Conservation (phyloP, 2,329 filamentous ascomycete genomes). For the Acephala macrosclerotiorum region DNA sequence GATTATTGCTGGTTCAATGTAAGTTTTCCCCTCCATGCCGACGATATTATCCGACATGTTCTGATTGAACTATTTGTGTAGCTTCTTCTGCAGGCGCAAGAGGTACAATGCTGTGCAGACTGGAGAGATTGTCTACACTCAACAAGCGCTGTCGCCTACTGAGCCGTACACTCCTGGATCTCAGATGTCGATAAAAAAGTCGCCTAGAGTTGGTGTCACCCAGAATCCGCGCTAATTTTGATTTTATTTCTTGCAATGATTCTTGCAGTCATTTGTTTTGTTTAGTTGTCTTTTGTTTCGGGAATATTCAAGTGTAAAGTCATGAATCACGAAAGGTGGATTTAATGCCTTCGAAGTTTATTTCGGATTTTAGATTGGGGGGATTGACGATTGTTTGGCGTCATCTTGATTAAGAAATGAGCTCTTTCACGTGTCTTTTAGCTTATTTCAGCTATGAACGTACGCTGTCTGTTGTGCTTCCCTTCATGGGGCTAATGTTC, state of each 20-base stretch:
- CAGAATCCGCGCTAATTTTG: neutral
- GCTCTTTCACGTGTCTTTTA: too few species aligned
- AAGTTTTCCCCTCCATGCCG: slow-evolving; percentile 23
- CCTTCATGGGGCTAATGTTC: too few species aligned
- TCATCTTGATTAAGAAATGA: too few species aligned
- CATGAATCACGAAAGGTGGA: too few species aligned
- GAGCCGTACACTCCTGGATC: neutral
- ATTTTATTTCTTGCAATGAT: neutral
- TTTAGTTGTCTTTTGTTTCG: neutral
- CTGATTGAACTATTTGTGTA: neutral
- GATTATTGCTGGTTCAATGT: slow-evolving; percentile 36
- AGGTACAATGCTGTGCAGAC: neutral
- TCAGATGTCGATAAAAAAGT: slow-evolving; percentile 4
- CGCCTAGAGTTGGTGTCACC: neutral
- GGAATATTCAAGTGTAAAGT: too few species aligned
- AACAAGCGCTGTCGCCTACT: neutral
- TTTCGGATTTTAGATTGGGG: too few species aligned
- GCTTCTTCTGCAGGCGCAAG: slow-evolving; percentile 3
- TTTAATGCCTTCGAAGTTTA: too few species aligned
- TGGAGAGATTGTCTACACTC: neutral
- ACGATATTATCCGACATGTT: neutral
- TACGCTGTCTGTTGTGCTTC: too few species aligned
- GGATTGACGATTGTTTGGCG: too few species aligned
- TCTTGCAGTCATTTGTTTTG: neutral
- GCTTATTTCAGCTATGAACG: too few species aligned